These are phyloP conservation scores for Trichoderma sp. DNA, from an alignment of 2,329 filamentous ascomycete species.

Conservation along the genomic window DNA sequence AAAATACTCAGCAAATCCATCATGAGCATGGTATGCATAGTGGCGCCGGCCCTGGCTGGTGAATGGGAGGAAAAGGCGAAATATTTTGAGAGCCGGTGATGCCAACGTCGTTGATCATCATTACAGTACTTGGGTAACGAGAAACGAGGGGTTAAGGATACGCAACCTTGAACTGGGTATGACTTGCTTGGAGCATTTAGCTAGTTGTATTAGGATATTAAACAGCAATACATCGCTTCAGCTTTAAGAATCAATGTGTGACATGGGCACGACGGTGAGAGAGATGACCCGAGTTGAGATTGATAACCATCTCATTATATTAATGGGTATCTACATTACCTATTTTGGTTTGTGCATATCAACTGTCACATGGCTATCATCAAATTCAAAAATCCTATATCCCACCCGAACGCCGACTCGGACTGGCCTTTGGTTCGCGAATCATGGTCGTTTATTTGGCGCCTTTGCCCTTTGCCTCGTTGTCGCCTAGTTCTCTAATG, in stretches of 20 bases:
- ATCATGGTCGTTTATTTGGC: conserved; percentile 54
- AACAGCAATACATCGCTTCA: neutral
- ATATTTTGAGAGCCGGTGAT: neutral
- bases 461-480: conserved; percentile 84
- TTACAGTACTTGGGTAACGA: neutral
- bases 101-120: neutral
- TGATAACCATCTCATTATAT: conserved; percentile 27
- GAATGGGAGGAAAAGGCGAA: neutral
- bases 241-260: neutral
- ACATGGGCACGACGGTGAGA: neutral
- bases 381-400: conserved; percentile 31
- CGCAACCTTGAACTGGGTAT: neutral
- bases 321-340: conserved; percentile 37
- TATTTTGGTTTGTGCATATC: conserved; percentile 23
- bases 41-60: neutral
- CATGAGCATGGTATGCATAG: neutral
- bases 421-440: conserved; percentile 26
- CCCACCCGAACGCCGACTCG: conserved; percentile 36
- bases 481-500: conserved; percentile 81
- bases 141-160: neutral
- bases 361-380: conserved; percentile 25
- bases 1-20: conserved; percentile 15
- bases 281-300: neutral
- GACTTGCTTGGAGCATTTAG: neutral
- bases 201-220: neutral